These are phyloP conservation scores for Collybia sp. DNA, from an alignment of 768 basidiomycete genomes.

Conservation along the genomic window DNA sequence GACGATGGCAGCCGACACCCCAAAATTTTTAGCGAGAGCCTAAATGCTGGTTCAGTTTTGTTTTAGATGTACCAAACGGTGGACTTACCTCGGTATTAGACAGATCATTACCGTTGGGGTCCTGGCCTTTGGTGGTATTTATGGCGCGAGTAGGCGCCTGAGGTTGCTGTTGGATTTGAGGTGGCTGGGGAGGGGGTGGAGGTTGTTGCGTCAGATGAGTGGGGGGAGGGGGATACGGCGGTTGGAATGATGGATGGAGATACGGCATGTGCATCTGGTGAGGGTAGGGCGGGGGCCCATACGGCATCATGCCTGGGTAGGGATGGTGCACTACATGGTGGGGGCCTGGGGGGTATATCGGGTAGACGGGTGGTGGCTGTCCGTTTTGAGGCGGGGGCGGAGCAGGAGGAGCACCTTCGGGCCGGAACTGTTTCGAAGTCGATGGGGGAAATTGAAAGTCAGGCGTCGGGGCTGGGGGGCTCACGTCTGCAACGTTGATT, in stretches of 20 bases:
- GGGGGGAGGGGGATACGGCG: slow-evolving; percentile 33
- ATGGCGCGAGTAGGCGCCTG: slow-evolving; percentile 13
- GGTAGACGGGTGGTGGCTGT: slow-evolving; percentile 25
- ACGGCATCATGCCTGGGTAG: slow-evolving; percentile 35
- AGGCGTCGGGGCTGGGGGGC: slow-evolving; percentile 17
- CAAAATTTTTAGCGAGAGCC: slow-evolving; percentile 76
- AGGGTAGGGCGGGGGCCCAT: slow-evolving; percentile 30
- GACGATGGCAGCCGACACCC: slow-evolving; percentile 69
- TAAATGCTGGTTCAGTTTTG: slow-evolving; percentile 14
- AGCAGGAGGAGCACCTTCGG: slow-evolving; percentile 12
- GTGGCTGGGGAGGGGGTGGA: slow-evolving; percentile 14
- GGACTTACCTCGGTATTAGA: slow-evolving; percentile 55
- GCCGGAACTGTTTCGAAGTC: slow-evolving; percentile 23
- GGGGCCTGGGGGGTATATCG: slow-evolving; percentile 39
- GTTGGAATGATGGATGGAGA: slow-evolving; percentile 58
- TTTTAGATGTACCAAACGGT: background rate
- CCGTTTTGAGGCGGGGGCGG: slow-evolving; percentile 7
- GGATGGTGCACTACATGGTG: slow-evolving; percentile 39
- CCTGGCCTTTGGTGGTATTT: slow-evolving; percentile 61
- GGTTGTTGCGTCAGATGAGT: slow-evolving; percentile 29
- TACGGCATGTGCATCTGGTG: slow-evolving; percentile 49
- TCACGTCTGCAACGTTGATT: slow-evolving; percentile 40
- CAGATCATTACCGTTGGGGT: slow-evolving; percentile 78
- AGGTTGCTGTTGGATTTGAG: slow-evolving; percentile 14
- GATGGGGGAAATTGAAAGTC: slow-evolving; percentile 27